A percentile compares a stretch with the other conserved stretches of the same genome.
Conservation (phyloP, 1,284 basidiomycete species). For the Baeospora myosura region DNA sequence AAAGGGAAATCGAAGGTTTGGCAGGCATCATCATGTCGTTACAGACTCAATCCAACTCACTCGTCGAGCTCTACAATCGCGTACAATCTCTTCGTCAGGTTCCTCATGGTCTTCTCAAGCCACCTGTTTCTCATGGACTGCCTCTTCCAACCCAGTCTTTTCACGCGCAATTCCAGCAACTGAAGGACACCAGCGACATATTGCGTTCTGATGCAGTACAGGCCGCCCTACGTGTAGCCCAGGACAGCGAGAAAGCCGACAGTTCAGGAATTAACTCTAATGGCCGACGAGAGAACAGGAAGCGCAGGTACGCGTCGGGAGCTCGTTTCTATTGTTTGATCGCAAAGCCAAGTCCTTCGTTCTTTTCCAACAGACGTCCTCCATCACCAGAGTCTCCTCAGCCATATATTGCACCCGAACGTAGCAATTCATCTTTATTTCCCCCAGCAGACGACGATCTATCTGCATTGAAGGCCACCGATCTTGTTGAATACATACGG, state of each 20-base stretch:
- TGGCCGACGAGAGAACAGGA: constrained; percentile 39
- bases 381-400: constrained; percentile 55
- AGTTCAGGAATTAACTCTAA: constrained; percentile 36
- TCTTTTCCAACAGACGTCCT: constrained; percentile 31
- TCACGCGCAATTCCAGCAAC: constrained; percentile 29
- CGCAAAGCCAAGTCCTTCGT: constrained; percentile 1
- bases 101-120: constrained; percentile 33
- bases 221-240: constrained; percentile 42
- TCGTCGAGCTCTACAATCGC: constrained; percentile 37
- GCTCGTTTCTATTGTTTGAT: constrained; percentile 6
- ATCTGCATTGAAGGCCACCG: constrained; percentile 33
- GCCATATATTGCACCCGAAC: constrained; percentile 38
- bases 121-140: constrained; percentile 19
- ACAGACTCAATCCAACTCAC: constrained; percentile 36
- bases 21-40: too few relatives aligned
- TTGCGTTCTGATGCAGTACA: constrained; percentile 44
- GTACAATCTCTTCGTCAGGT: constrained; percentile 38
- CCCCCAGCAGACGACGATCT: constrained; percentile 28
- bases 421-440: constrained; percentile 33
- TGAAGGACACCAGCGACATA: constrained; percentile 39
- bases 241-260: constrained; percentile 44
- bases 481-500: constrained; percentile 42
- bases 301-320: constrained; percentile 37
- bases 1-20: too few relatives aligned
- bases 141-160: constrained; percentile 19